Percentiles rank a stretch among this genome's conserved stretches.
phyloP scores from a whole-genome alignment of 306 rosid species.

The Rubus idaeus region DNA sequence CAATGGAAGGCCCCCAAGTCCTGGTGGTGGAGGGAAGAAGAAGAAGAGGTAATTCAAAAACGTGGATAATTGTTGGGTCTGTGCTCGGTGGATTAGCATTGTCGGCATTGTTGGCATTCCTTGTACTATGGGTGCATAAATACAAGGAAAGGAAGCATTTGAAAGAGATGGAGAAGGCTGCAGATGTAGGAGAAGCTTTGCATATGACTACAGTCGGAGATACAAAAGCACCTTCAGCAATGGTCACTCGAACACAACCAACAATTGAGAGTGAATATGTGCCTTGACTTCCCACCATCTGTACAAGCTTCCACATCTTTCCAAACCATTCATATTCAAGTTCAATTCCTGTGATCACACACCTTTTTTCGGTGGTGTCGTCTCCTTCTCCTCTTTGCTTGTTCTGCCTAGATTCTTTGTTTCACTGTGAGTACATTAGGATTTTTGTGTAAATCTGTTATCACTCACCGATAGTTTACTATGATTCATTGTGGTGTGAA shows the following conservation, averaged over 20 bases:
- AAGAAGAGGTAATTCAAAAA: conserved; percentile 43
- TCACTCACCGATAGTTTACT: conserved; percentile 37
- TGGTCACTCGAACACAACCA: conserved; percentile 86
- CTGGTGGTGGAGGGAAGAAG: conserved; percentile 28
- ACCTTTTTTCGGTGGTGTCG: conserved; percentile 39
- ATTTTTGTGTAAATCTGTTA: conserved; percentile 64
- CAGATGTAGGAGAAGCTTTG: conserved; percentile 88
- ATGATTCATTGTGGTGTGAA: conserved; percentile 68
- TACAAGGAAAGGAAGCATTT: conserved; percentile 59
- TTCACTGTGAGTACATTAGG: conserved; percentile 58
- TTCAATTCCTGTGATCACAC: conserved; percentile 49
- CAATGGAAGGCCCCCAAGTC: conserved; percentile 28
- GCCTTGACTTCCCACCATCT: conserved; percentile 50
- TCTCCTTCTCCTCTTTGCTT: conserved; percentile 4
- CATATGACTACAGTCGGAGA: conserved; percentile 75
- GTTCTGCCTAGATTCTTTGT: conserved; percentile 45
- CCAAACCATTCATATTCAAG: conserved; percentile 44
- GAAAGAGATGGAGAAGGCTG: conserved; percentile 84
- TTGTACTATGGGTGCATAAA: conserved; percentile 58
- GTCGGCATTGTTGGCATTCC: conserved; percentile 43
- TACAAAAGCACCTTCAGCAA: conserved; percentile 88
- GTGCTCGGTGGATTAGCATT: conserved; percentile 72
- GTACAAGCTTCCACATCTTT: conserved; percentile 42
- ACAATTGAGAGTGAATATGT: conserved; percentile 86
- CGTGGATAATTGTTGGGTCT: conserved; percentile 77